phyloP scores from a whole-genome alignment of 1,284 basidiomycete species.

The Irpex sp. region DNA sequence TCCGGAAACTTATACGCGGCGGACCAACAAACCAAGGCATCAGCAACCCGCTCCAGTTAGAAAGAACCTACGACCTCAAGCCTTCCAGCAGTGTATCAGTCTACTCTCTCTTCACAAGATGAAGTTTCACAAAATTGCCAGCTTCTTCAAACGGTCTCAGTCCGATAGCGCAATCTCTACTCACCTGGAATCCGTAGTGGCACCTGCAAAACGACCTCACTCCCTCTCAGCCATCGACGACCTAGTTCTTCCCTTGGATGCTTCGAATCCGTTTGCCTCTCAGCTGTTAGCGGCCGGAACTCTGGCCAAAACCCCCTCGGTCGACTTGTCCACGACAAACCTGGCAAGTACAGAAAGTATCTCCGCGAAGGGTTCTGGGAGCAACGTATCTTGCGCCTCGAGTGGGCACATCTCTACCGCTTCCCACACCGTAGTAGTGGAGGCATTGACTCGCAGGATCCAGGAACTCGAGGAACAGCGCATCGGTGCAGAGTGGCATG shows the following conservation, averaged over 20 bases:
- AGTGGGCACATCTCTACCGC: conserved; percentile 7
- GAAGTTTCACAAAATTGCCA: conserved; percentile 30
- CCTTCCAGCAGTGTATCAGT: background rate
- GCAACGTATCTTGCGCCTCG: background rate
- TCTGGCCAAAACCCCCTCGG: background rate
- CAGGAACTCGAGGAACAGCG: conserved; percentile 12
- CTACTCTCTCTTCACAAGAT: conserved; percentile 16
- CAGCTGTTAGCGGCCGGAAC: background rate
- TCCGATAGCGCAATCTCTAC: conserved; percentile 30
- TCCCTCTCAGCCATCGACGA: conserved; percentile 22
- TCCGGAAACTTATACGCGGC: too few species aligned
- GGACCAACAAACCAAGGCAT: too few species aligned
- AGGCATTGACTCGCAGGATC: conserved; percentile 19
- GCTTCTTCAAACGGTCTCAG: conserved; percentile 31
- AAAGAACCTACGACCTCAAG: background rate
- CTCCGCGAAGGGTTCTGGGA: background rate
- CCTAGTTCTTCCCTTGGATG: conserved; percentile 5
- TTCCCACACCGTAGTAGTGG: conserved; percentile 15
- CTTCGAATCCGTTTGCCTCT: background rate
- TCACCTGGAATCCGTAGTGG: background rate
- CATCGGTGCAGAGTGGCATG: conserved; percentile 6
- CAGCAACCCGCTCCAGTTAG: background rate
- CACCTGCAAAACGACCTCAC: conserved; percentile 16
- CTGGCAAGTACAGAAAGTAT: background rate
- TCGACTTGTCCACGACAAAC: background rate